phyloP scores from a whole-genome alignment of 441 rosid genomes.

The Gossypium gossypioides region DNA sequence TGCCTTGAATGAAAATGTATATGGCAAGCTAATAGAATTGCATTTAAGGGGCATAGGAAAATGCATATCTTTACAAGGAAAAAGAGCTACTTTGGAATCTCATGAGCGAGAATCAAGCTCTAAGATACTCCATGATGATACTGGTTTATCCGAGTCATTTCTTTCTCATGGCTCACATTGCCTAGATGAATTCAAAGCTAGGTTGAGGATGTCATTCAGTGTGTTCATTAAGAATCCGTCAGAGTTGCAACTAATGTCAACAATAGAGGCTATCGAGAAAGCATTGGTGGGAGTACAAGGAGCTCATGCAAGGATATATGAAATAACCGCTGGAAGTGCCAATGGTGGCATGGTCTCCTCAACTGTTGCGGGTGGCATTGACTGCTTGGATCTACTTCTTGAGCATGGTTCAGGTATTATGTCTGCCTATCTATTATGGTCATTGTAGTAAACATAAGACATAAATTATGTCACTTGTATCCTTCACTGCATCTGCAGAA shows the following conservation, averaged over 20 bases:
- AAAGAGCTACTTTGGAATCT: slow-evolving; percentile 61
- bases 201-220: slow-evolving; percentile 66
- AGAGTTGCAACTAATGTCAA: slow-evolving; percentile 56
- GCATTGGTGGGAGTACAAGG: slow-evolving; percentile 65
- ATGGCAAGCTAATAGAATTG: slow-evolving; percentile 53
- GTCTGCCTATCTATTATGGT: slow-evolving; percentile 5
- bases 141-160: slow-evolving; percentile 27
- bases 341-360: slow-evolving; percentile 61
- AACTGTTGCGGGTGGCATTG: slow-evolving; percentile 72
- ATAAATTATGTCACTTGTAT: neutral
- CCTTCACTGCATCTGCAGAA: neutral
- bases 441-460: neutral
- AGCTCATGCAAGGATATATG: slow-evolving; percentile 34
- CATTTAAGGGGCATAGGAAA: slow-evolving; percentile 70
- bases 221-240: slow-evolving; percentile 47
- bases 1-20: slow-evolving; percentile 30
- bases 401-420: slow-evolving; percentile 66
- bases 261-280: slow-evolving; percentile 65
- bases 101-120: slow-evolving; percentile 59
- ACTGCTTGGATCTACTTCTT: slow-evolving; percentile 77
- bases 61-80: slow-evolving; percentile 76
- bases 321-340: slow-evolving; percentile 44
- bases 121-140: slow-evolving; percentile 32
- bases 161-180: slow-evolving; percentile 28
- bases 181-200: slow-evolving; percentile 55